Conservation (phyloP, 176 grass and related monocot genomes). For the Eleusine indica region DNA sequence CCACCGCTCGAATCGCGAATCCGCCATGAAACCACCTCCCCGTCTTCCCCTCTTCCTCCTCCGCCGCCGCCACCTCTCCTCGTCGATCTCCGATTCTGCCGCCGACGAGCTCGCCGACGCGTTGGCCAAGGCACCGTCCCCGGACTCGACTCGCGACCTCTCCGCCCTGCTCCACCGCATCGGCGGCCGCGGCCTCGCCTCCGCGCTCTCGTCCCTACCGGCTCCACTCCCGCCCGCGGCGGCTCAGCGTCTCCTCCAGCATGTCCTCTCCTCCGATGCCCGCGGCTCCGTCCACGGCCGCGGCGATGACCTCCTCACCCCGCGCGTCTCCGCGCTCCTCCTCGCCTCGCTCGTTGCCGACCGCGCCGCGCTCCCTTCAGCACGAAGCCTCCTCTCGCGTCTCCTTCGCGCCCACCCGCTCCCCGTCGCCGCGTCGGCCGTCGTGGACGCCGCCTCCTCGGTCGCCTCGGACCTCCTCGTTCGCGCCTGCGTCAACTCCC, state of each 20-base stretch:
- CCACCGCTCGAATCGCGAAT: constrained; percentile 8
- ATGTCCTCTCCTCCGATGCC: constrained; percentile 30
- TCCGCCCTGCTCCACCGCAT: constrained; percentile 44
- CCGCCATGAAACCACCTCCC: constrained; percentile 64
- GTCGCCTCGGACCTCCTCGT: constrained; percentile 56
- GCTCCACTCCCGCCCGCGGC: constrained; percentile 33
- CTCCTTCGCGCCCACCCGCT: constrained; percentile 49
- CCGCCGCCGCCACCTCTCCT: constrained; percentile 36
- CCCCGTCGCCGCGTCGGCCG: constrained; percentile 29
- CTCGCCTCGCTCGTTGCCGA: constrained; percentile 47
- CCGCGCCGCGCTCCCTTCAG: constrained; percentile 52
- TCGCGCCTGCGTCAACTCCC: constrained; percentile 51
- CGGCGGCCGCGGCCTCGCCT: constrained; percentile 37
- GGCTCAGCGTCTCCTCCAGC: constrained; percentile 40
- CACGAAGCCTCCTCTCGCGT: constrained; percentile 42
- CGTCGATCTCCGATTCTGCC: background rate
- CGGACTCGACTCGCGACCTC: constrained; percentile 38
- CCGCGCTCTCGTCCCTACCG: constrained; percentile 45
- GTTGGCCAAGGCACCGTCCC: constrained; percentile 36
- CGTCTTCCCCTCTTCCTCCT: constrained; percentile 1
- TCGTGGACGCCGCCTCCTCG: constrained; percentile 42
- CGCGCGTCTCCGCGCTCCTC: constrained; percentile 61
- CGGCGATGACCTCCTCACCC: constrained; percentile 43
- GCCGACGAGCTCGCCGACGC: constrained; percentile 8
- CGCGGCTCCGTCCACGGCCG: constrained; percentile 28